Base-by-base conservation (phyloP, 192 early-diverging fungal genomes). In the Mortierella claussenii region DNA sequence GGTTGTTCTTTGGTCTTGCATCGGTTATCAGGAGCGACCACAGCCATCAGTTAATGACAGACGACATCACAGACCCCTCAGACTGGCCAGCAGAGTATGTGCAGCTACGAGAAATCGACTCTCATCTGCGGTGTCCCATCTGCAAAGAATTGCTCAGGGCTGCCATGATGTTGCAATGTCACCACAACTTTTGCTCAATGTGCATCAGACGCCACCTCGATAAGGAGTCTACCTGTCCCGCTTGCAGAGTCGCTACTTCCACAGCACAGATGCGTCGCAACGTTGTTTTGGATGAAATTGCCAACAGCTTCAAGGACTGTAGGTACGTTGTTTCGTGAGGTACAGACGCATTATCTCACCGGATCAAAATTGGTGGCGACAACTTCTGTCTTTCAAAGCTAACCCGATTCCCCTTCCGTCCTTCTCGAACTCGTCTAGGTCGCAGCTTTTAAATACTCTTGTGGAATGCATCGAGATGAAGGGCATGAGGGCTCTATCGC, bases 181-280 rank as follows among this genome's bases (percentile, higher is more conserved):
- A 76, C 1, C 92, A 94, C 66, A 89, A 89, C 13, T 94, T 94
- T 60, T 94, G 92, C 65, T 91, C 92, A 17, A 81, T 87, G 17
- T 94, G 92, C 57, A 85, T 92, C 9, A 87, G 92, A 0, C 79
- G 89, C 33, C 83, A 83, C 49, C 67, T 92, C 27, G 78, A 75
- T 30, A 78, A 81, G 33, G 88, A 90, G 51, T 81, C 79, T 24
- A 78, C 69, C 36, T 94, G 92, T 49, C 92, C 92, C 7, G 81
- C 87, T 8, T 94, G 92, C 51, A 71, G 91, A 44, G 59, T 67
- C 33, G 69, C 57, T 17, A 62, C 73, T 4, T 76, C 73, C 1
- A 76, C 65, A 1, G 32, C 65, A 13, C 73, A 76, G 21, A 50
- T 76, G 51, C 63, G 73, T 2, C 48, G 73, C 2, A 76, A 76